Conservation (phyloP, 2,329 filamentous ascomycete species). For the Pseudocercospora musae region DNA sequence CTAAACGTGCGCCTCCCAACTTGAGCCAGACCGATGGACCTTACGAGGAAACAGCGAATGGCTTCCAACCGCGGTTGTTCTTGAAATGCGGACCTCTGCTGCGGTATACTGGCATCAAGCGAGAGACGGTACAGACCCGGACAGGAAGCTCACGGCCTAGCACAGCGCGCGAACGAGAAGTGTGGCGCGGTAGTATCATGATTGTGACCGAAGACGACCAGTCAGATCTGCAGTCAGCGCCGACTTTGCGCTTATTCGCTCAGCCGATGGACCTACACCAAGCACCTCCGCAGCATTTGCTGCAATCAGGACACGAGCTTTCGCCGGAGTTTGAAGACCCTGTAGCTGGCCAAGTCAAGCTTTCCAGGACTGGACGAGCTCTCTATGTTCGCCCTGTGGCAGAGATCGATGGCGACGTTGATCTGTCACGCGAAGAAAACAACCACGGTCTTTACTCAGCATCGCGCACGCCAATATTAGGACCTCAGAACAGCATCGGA, state of each 20-base stretch:
- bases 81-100: slow-evolving; percentile 88
- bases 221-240: slow-evolving; percentile 76
- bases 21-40: slow-evolving; percentile 58
- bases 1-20: slow-evolving; percentile 34
- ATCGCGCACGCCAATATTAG: slow-evolving; percentile 33
- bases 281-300: slow-evolving; percentile 69
- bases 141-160: slow-evolving; percentile 34
- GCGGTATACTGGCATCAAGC: slow-evolving; percentile 80
- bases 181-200: slow-evolving; percentile 93
- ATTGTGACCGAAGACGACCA: slow-evolving; percentile 85
- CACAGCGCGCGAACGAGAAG: slow-evolving; percentile 59
- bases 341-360: slow-evolving; percentile 79
- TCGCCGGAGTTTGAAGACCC: slow-evolving; percentile 84
- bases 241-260: slow-evolving; percentile 77
- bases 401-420: slow-evolving; percentile 71
- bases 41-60: slow-evolving; percentile 63
- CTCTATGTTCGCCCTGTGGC: slow-evolving; percentile 89
- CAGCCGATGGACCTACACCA: slow-evolving; percentile 81
- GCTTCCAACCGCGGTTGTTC: slow-evolving; percentile 79
- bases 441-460: slow-evolving; percentile 78
- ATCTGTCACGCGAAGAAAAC: slow-evolving; percentile 75
- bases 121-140: slow-evolving; percentile 48
- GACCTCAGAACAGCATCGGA: slow-evolving; percentile 25
- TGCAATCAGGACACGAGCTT: slow-evolving; percentile 57
- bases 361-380: slow-evolving; percentile 79